Evolutionary conservation across 2,329 filamentous ascomycete genomes (phyloP).

Genomic region (Botryosphaeria agaves): DNA sequence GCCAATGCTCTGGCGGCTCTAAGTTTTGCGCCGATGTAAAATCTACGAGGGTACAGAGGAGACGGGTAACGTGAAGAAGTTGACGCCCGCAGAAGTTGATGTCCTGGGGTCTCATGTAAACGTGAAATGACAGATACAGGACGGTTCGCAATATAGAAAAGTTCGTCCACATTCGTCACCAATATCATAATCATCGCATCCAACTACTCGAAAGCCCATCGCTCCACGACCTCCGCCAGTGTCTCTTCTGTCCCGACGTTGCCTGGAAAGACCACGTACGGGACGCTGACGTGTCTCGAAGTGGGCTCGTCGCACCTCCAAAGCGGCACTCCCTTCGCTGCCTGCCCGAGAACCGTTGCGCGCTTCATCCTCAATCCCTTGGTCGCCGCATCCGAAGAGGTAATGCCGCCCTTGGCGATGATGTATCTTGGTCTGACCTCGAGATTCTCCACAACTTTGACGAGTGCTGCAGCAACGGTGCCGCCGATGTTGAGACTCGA

Average conservation of each 20-base stretch:
- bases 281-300: conserved; percentile 32
- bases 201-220: conserved; percentile 11
- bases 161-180: too few relatives aligned
- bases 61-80: too few relatives aligned
- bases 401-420: conserved; percentile 43
- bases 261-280: conserved; percentile 41
- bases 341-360: conserved; percentile 38
- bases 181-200: neutral
- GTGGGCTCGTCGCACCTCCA: conserved; percentile 39
- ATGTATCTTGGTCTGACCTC: conserved; percentile 35
- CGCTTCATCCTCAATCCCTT: conserved; percentile 37
- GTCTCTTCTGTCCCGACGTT: conserved; percentile 36
- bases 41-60: too few relatives aligned
- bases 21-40: too few relatives aligned
- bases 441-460: conserved; percentile 29
- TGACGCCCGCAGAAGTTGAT: too few relatives aligned
- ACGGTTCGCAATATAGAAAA: too few relatives aligned
- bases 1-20: too few relatives aligned
- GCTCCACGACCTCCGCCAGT: conserved; percentile 27
- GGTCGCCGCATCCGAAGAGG: conserved; percentile 39
- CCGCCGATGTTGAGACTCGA: conserved; percentile 37
- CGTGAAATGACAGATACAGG: too few relatives aligned
- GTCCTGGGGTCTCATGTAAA: too few relatives aligned
- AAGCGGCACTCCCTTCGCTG: conserved; percentile 38
- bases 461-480: conserved; percentile 32